Base-by-base conservation (phyloP, 2,329 filamentous ascomycete species). In the Penicillium crustosum region DNA sequence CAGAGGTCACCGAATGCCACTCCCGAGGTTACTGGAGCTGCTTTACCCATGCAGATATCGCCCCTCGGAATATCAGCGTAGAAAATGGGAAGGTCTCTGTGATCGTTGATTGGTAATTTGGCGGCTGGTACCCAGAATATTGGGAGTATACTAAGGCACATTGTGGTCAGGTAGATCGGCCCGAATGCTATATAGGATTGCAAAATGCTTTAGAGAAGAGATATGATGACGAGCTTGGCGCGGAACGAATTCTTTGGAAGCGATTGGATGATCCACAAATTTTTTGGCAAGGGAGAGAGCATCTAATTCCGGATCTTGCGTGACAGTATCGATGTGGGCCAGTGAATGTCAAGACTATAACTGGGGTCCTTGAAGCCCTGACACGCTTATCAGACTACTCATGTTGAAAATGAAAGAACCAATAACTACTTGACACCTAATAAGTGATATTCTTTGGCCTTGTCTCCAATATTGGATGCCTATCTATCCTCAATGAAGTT, bases 101-200 rank as follows among this genome's bases (percentile, higher is more conserved):
- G 1, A 49, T 55, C 2, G 19, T 49, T 25, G 44, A 55, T 49
- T 55, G 52, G 44, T 0, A 49, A 42, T 55, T 55, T 35, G 27
- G 35, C 1, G 27, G 35, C 43, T 55, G 36, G 52, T 55, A 55
- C 25, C 52, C 44, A 3, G 43, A 55, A 17, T 49, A 55, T 21
- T 55, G 52, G 52, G 36, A 55, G 33, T 55, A 55, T 55, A 49
- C 36, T 1, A 33, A 33, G 15, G 35, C 36, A 41, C n/a, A 54
- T 23, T 54, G 41, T 33, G 23, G 29, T 9, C 25, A 3, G 5
- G 3, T 23, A 10, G 25, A 33, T 54, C 31, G 6, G n/a, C 23
- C 33, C 33, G 42, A 54, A 6, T 54, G 51, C 25, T 54, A 54
- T 48, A 4, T 15, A 15, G 42, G 42, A 25, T 48, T 54, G 9